Evolutionary conservation across 306 rosid species (phyloP).

Genomic region (Cercis canadensis): DNA sequence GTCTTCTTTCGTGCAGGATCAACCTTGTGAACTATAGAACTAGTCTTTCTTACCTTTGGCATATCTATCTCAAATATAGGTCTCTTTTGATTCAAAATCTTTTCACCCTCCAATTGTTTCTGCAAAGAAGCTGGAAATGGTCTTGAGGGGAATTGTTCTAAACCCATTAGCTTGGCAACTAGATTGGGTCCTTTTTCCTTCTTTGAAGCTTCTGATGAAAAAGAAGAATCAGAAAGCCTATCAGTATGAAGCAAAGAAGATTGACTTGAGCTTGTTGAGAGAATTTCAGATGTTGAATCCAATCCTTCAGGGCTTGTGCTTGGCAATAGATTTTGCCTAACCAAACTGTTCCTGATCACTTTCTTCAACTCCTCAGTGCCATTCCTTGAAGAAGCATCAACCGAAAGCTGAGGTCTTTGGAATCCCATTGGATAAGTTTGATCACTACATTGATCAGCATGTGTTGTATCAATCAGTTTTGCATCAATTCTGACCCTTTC

Average conservation of each 20-base stretch:
- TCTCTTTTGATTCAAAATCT: conserved; percentile 55
- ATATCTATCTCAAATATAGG: conserved; percentile 57
- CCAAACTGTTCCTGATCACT: conserved; percentile 52
- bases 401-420: conserved; percentile 51
- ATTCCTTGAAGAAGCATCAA: conserved; percentile 57
- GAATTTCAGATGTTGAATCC: conserved; percentile 57
- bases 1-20: conserved; percentile 53
- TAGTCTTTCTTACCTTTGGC: conserved; percentile 53
- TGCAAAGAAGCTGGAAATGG: conserved; percentile 44
- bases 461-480: conserved; percentile 29
- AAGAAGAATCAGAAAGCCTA: conserved; percentile 50
- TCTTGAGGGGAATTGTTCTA: conserved; percentile 63
- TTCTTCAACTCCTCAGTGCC: conserved; percentile 53
- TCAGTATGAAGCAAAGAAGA: conserved; percentile 55
- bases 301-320: conserved; percentile 38
- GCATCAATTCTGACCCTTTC: conserved; percentile 47
- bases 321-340: conserved; percentile 36
- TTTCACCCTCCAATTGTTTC: conserved; percentile 55
- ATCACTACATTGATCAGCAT: conserved; percentile 39
- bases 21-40: conserved; percentile 38
- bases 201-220: conserved; percentile 51
- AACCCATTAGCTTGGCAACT: conserved; percentile 92
- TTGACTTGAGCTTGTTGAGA: conserved; percentile 76
- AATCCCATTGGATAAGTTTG: conserved; percentile 39
- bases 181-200: conserved; percentile 59